Evolutionary conservation across 768 basidiomycete genomes (phyloP).

Genomic region (Cystofilobasidium capitatum): DNA sequence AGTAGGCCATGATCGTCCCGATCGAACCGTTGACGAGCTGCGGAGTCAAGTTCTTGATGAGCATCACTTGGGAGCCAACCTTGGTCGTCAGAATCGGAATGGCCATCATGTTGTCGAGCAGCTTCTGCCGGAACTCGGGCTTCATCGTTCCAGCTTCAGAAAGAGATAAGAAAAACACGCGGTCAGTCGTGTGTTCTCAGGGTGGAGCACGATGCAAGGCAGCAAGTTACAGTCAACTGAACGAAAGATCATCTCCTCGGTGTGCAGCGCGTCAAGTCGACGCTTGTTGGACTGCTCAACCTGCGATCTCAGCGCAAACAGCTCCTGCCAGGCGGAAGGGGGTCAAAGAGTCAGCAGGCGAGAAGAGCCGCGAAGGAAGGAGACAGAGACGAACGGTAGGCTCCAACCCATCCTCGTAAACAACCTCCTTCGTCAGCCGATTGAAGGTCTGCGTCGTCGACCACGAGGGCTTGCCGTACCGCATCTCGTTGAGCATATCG

Average conservation of each 20-base stretch:
- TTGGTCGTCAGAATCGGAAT: constrained; percentile 52
- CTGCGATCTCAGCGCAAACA: constrained; percentile 83
- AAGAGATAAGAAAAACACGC: not conserved
- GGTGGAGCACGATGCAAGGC: not conserved
- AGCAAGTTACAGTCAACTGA: not conserved
- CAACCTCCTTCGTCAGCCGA: constrained; percentile 55
- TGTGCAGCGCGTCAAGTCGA: constrained; percentile 5
- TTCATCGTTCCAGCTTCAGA: not conserved
- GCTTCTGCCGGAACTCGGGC: not conserved
- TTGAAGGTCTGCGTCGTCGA: constrained; percentile 63
- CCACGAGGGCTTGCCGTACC: constrained; percentile 63
- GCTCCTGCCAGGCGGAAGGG: constrained; percentile 35
- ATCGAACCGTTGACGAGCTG: constrained; percentile 87
- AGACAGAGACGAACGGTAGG: constrained; percentile 77
- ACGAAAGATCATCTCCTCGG: constrained; percentile 3
- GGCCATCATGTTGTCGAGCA: constrained; percentile 2
- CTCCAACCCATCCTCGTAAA: constrained; percentile 68
- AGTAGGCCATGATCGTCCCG: constrained; percentile 70
- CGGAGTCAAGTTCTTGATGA: constrained; percentile 88
- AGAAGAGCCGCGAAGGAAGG: not conserved
- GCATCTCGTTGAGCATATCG: constrained; percentile 97
- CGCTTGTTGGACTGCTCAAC: constrained; percentile 59
- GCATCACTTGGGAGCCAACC: constrained; percentile 81
- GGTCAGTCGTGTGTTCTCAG: not conserved
- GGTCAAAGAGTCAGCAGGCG: not conserved